Evolutionary conservation across 176 grass and related monocot genomes (phyloP), one percentile per base, ranked within the genome.

Genomic region (Eremochloa ophiuroides): DNA sequence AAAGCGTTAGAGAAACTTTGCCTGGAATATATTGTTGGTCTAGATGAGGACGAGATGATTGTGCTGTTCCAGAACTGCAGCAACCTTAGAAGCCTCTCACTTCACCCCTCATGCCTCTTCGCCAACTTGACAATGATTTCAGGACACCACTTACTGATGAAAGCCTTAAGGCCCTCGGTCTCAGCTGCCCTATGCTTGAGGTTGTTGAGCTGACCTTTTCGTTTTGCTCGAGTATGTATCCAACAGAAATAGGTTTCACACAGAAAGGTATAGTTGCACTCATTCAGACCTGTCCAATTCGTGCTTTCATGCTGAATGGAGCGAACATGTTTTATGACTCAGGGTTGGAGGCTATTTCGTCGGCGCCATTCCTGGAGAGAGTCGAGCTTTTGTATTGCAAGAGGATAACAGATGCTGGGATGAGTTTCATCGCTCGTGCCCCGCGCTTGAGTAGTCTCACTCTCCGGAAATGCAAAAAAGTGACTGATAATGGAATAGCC

Each of bases 101-200:
- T 96, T 44, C n/a, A n/a, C n/a, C n/a, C n/a, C n/a, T n/a, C n/a
- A n/a, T n/a, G n/a, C n/a, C n/a, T n/a, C n/a, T 38, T 27, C 37
- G 16, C 4, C 26, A 38, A 8, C 25, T n/a, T n/a, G n/a, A n/a
- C n/a, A n/a, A n/a, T n/a, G n/a, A n/a, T n/a, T n/a, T n/a, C 76
- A 80, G 50, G n/a, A n/a, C n/a, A n/a, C n/a, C n/a, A 59, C 80
- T 93, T 11, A 89, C 91, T 13, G 81, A 97, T 86, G 77, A 81
- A 9, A 80, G 81, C 80, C 87, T 93, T 26, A 89, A 34, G 76
- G 83, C 69, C 47, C 75, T 93, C 44, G 68, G 80, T 65, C 71
- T 38, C 8, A 65, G 69, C 22, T 97, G 94, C 80, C 63, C 82
- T 1, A 77, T 82, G 90, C 83, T 93, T 25, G 62, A 93, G 87